phyloP scores from a whole-genome alignment of 2,329 filamentous ascomycete genomes.

The Fusarium oxysporum region DNA sequence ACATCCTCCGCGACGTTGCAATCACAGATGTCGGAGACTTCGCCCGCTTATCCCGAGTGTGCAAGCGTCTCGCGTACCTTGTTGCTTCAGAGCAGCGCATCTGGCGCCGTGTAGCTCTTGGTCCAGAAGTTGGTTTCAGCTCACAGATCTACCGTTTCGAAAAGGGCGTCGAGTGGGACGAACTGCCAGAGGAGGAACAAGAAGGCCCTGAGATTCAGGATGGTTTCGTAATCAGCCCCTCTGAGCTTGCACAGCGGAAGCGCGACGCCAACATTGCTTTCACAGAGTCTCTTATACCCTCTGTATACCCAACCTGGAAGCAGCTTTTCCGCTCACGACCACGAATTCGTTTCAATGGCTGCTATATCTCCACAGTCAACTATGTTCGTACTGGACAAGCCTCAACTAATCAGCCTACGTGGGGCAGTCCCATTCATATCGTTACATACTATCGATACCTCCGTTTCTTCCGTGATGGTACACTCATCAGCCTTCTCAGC shows the following conservation, averaged over 20 bases:
- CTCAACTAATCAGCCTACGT: constrained; percentile 76
- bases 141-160: constrained; percentile 86
- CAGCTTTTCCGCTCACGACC: constrained; percentile 84
- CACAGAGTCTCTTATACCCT: constrained; percentile 57
- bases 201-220: constrained; percentile 49
- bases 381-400: constrained; percentile 87
- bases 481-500: constrained; percentile 81
- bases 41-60: constrained; percentile 80
- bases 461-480: constrained; percentile 92
- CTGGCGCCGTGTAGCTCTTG: constrained; percentile 83
- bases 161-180: constrained; percentile 68
- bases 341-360: constrained; percentile 91
- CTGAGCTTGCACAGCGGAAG: constrained; percentile 52
- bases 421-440: constrained; percentile 88
- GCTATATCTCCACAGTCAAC: constrained; percentile 97
- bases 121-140: constrained; percentile 79
- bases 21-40: constrained; percentile 81
- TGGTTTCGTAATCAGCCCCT: constrained; percentile 49
- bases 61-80: constrained; percentile 87
- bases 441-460: constrained; percentile 99
- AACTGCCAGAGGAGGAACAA: constrained; percentile 53
- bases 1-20: constrained; percentile 81
- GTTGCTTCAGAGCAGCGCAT: constrained; percentile 85
- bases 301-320: constrained; percentile 66
- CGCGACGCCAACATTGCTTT: constrained; percentile 50